Percentiles rank a stretch among this genome's conserved stretches.
Evolutionary conservation across 2,329 filamentous ascomycete genomes (phyloP).

Genomic region (Colletotrichum aenigma): DNA sequence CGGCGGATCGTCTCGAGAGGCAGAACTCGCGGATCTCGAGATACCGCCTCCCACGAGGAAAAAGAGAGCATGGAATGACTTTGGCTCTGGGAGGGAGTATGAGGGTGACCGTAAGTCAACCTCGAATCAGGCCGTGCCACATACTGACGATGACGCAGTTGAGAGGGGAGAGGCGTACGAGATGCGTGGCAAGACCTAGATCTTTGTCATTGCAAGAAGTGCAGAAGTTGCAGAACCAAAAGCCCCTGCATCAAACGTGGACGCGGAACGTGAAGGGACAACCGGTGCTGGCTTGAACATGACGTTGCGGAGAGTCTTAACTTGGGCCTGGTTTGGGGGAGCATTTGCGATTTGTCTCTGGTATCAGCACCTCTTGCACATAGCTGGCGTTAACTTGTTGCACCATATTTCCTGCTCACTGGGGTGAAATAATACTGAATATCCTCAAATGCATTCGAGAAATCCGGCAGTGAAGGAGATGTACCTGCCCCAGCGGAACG

Average conservation of each 20-base stretch:
- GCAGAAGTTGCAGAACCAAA: neutral
- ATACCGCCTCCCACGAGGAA: neutral
- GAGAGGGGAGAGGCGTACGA: constrained; percentile 2
- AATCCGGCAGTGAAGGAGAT: neutral
- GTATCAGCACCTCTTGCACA: neutral
- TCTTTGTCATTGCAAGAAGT: neutral
- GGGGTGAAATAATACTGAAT: neutral
- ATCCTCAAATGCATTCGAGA: neutral
- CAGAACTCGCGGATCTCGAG: neutral
- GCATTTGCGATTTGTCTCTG: neutral
- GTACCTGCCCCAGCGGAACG: neutral
- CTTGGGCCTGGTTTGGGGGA: neutral
- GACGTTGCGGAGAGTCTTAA: neutral
- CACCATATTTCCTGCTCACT: neutral
- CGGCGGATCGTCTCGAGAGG: neutral
- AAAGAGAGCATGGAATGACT: neutral
- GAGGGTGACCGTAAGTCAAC: neutral
- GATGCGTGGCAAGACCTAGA: neutral
- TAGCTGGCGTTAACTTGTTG: neutral
- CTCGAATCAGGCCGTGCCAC: too few relatives aligned
- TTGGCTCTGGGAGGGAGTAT: neutral
- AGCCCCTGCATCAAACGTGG: neutral
- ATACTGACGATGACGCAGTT: neutral
- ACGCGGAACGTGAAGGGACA: neutral
- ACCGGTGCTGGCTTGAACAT: neutral